Conservation (phyloP, 1,284 basidiomycete genomes). For the Farysia itapuensis region DNA sequence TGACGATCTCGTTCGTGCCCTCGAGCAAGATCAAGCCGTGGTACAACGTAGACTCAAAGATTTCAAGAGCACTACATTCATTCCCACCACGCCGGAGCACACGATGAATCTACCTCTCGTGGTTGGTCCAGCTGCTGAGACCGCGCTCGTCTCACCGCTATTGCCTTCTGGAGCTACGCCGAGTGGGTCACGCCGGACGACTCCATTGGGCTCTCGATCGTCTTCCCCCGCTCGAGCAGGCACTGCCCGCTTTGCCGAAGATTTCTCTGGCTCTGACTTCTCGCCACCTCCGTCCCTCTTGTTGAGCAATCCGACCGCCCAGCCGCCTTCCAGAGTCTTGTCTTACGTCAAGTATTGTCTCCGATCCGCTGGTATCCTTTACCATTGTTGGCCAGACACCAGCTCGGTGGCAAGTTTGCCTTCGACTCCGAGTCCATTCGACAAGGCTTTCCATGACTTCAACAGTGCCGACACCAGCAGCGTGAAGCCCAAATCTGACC, state of each 20-base stretch:
- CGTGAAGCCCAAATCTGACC: not conserved
- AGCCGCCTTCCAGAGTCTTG: constrained; percentile 43
- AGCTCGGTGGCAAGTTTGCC: constrained; percentile 23
- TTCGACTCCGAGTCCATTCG: constrained; percentile 26
- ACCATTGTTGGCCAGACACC: constrained; percentile 61
- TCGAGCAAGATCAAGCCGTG: constrained; percentile 27
- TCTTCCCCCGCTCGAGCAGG: constrained; percentile 5
- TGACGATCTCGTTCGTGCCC: constrained; percentile 39
- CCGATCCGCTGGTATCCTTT: constrained; percentile 64
- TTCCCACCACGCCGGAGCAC: constrained; percentile 62
- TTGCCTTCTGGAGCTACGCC: constrained; percentile 29
- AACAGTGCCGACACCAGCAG: constrained; percentile 4
- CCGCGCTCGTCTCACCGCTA: constrained; percentile 21
- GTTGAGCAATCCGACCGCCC: constrained; percentile 47
- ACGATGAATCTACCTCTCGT: constrained; percentile 61
- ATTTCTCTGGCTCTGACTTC: constrained; percentile 8
- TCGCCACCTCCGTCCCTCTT: constrained; percentile 32
- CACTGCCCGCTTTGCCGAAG: not conserved
- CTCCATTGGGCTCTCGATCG: constrained; percentile 22
- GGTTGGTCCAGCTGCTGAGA: constrained; percentile 33
- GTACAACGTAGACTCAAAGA: constrained; percentile 41
- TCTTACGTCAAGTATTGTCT: constrained; percentile 62
- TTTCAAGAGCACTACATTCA: constrained; percentile 64
- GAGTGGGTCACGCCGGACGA: constrained; percentile 17
- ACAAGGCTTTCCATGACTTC: constrained; percentile 20